Evolutionary conservation across 805 yeast genomes (phyloP).

Genomic region (Starmerella riodocensis): DNA sequence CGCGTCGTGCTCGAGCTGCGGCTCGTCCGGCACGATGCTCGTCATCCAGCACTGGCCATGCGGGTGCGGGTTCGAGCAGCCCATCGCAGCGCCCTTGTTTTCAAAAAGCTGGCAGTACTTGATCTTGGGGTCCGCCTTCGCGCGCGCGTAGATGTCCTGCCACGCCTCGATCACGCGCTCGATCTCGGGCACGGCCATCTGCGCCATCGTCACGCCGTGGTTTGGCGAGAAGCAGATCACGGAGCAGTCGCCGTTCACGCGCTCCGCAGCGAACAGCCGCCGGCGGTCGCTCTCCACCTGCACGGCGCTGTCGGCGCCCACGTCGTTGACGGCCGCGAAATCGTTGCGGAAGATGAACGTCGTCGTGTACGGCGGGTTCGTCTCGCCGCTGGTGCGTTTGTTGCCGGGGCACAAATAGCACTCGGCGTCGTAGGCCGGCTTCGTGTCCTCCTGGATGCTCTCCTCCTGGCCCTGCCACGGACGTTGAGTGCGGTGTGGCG

Average conservation of each 20-base stretch:
- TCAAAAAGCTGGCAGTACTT: slow-evolving; percentile 58
- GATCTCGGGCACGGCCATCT: slow-evolving; percentile 38
- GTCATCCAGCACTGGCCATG: slow-evolving; percentile 76
- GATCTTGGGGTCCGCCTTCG: slow-evolving; percentile 33
- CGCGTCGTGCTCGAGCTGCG: slow-evolving; percentile 41
- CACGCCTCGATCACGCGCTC: slow-evolving; percentile 44
- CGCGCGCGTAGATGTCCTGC: slow-evolving; percentile 38
- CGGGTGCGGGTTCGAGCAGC: slow-evolving; percentile 71
- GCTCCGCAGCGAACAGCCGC: slow-evolving; percentile 39
- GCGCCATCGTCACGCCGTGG: slow-evolving; percentile 53
- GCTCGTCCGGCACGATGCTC: slow-evolving; percentile 52
- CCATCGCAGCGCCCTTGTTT: slow-evolving; percentile 69
- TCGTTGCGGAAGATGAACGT: slow-evolving; percentile 57
- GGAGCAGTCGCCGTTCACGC: slow-evolving; percentile 54
- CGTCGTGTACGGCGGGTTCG: slow-evolving; percentile 42
- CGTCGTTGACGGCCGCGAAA: slow-evolving; percentile 49
- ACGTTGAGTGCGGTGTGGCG: slow-evolving; percentile 65
- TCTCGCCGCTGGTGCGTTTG: slow-evolving; percentile 45
- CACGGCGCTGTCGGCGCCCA: slow-evolving; percentile 7
- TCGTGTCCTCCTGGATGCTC: slow-evolving; percentile 30
- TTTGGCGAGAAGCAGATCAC: slow-evolving; percentile 64
- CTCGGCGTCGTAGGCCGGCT: slow-evolving; percentile 47
- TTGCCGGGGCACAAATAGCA: slow-evolving; percentile 68
- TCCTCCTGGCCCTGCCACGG: slow-evolving; percentile 76
- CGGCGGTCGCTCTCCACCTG: slow-evolving; percentile 24